Base-by-base conservation (phyloP, 2,329 filamentous ascomycete genomes). In the Xylaria arbuscula region DNA sequence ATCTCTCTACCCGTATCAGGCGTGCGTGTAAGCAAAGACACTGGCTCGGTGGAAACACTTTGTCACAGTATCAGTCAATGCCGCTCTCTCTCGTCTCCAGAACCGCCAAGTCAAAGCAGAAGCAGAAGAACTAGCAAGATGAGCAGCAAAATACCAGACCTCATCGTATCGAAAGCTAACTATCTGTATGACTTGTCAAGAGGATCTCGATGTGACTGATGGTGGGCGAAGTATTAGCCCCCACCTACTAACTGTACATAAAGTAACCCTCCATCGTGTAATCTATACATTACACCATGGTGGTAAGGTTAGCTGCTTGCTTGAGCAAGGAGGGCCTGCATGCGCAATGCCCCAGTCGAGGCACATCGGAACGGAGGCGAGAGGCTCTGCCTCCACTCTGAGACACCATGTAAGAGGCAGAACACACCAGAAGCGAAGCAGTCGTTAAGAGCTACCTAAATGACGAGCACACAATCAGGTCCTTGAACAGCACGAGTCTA, bases 381-480 rank as follows among this genome's bases (percentile, higher is more conserved):
- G 68, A 68, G 68, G 68, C 66, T 70, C 66, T 68, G 62, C 60
- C 56, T 64, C 68, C 62, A 63, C 48, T 60, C 54, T 55, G 19
- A 58, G n/a, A 13, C 13, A 45, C 57, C 57, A 45, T 57, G 38
- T 19, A 24, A n/a, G 11, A 19, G 22, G 22, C 9, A 42, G 54
- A 56, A 32, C 32, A 56, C 34, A 55, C 53, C 9, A 42, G 22
- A 45, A 57, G 56, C 32, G 47, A 38, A 42, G n/a, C 45, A 45
- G 13, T 24, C 53, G 54, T 24, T 24, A 17, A 54, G 28, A 47
- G 38, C 50, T 36, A 47, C 28, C 9, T 54, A 45, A 45, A 57
- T 19, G 36, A 32, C 42, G 45, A 28, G 36, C 54, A 64, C 54
- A 40, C 45, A 61, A 50, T 22, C 15, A 32, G 56, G 34, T 17